Conservation (phyloP, 441 rosid species). For the Corymbia citriodora region DNA sequence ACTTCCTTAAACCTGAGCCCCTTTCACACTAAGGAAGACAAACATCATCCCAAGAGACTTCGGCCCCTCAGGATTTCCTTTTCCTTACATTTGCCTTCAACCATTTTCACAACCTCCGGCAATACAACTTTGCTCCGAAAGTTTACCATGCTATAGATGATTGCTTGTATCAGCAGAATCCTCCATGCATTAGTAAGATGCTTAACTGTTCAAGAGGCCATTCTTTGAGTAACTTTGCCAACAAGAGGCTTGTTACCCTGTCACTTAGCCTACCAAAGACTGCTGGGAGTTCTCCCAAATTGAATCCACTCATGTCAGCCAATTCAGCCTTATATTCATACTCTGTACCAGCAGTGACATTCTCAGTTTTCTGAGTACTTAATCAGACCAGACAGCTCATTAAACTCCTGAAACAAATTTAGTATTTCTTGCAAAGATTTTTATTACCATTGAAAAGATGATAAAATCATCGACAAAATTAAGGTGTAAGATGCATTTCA, state of each 20-base stretch:
- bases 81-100: not conserved
- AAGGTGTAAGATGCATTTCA: not conserved
- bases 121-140: not conserved
- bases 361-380: not conserved
- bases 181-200: not conserved
- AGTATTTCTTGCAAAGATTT: not conserved
- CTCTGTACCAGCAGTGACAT: not conserved
- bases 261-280: not conserved
- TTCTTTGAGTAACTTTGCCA: not conserved
- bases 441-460: not conserved
- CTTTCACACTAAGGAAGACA: not conserved
- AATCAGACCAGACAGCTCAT: not conserved
- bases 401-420: not conserved
- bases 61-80: not conserved
- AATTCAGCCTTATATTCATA: not conserved
- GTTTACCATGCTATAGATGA: not conserved
- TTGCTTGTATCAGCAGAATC: not conserved
- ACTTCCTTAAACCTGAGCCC: not conserved
- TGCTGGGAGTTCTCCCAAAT: not conserved
- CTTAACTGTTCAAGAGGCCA: not conserved
- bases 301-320: not conserved
- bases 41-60: not conserved
- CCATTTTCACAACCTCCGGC: not conserved
- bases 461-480: not conserved
- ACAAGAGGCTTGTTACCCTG: not conserved